Evolutionary conservation across 495 filamentous ascomycete genomes (phyloP).

Genomic region (Cenococcum geophilum): DNA sequence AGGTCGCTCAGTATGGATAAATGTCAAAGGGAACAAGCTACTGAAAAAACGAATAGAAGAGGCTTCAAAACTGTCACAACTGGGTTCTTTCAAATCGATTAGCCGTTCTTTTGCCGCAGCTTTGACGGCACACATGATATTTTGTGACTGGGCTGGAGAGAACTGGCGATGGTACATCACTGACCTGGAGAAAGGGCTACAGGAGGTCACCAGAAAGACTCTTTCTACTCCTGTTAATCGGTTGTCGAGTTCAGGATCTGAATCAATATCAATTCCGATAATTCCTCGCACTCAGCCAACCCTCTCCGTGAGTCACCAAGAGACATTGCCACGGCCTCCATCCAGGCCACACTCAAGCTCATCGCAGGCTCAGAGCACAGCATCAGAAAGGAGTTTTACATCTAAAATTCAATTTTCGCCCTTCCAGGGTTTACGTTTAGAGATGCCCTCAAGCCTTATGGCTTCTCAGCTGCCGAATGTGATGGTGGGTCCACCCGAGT

Average conservation of each 20-base stretch:
- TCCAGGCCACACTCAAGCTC: no score
- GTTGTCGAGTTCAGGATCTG: background rate
- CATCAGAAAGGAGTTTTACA: no score
- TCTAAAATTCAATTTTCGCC: no score
- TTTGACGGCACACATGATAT: slow-evolving; percentile 40
- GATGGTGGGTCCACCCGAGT: slow-evolving; percentile 38
- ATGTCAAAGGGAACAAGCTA: slow-evolving; percentile 41
- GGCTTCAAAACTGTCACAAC: slow-evolving; percentile 27
- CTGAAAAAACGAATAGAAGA: slow-evolving; percentile 37
- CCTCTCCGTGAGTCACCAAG: no score
- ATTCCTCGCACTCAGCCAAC: no score
- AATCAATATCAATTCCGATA: no score
- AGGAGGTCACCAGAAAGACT: slow-evolving; percentile 27
- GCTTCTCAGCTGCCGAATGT: slow-evolving; percentile 34
- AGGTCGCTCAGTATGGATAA: slow-evolving; percentile 38
- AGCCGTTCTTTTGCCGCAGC: slow-evolving; percentile 32
- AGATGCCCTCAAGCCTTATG: slow-evolving; percentile 10
- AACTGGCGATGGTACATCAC: slow-evolving; percentile 47
- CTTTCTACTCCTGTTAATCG: slow-evolving; percentile 31
- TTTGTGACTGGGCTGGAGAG: slow-evolving; percentile 45
- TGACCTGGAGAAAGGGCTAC: slow-evolving; percentile 38
- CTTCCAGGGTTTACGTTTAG: no score
- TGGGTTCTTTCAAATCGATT: slow-evolving; percentile 19
- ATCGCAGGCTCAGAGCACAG: no score
- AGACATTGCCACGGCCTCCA: no score